Evolutionary conservation across 345 rosid species (phyloP), one percentile per base, ranked within the genome.

Genomic region (Viola odorata): DNA sequence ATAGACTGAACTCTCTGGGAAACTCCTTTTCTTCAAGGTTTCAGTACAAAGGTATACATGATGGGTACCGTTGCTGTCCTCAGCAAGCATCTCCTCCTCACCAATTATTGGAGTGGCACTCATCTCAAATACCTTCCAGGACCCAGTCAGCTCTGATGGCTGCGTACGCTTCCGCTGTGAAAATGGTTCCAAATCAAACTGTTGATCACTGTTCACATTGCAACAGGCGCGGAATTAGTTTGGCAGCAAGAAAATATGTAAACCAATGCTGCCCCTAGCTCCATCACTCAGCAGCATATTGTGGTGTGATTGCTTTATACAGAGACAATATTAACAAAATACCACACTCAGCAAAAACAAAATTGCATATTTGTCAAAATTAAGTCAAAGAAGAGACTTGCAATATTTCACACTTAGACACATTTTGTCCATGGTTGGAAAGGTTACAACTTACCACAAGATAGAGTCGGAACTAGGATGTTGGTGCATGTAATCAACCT

Each of bases 121-220:
- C 42, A 85, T 80, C 78, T 87, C 98, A 63, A 89, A 91, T 58
- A 89, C 98, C 71, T 92, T 92, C 98, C 96, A 92, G 11, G 96
- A 80, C 37, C 98, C 96, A 36, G 73, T 73, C 40, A 92, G 85
- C 65, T 92, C 88, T 16, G 85, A 84, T 13, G 96, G 89, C 50
- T 71, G 81, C 0, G 81, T 82, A 5, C 98, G 75, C 63, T 80
- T 87, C 54, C 89, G 73, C 72, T 82, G 87, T 10, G 96, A 92
- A 61, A 87, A 85, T 44, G 91, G 91, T 72, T 78, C 79, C 58
- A 80, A 38, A 59, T 85, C 82, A 15, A 82, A 67, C 37, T 76
- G 91, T 4, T 66, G 45, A 57, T 84, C 89, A 62, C 91, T 87
- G 83, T 63, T 67, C 42, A 72, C 50, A 48, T 68, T 41, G 62